These are phyloP conservation scores for Xylaria curta DNA, from an alignment of 495 filamentous ascomycete genomes.

Conservation along the genomic window DNA sequence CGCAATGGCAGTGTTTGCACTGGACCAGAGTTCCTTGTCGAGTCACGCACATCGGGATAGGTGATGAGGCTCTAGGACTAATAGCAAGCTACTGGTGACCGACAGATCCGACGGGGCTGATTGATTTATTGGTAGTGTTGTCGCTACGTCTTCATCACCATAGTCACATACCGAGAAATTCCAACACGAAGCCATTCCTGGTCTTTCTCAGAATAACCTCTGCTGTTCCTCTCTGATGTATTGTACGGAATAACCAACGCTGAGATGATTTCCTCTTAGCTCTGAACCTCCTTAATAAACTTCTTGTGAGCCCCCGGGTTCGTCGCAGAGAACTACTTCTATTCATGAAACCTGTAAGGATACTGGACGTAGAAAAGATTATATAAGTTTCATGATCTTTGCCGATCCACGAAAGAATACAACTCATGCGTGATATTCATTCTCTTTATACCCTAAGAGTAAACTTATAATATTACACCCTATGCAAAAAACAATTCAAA, in stretches of 20 bases:
- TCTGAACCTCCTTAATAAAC: no score
- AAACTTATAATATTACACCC: no score
- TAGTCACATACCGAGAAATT: background rate
- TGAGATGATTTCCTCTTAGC: no score
- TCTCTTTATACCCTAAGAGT: no score
- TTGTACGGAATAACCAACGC: background rate
- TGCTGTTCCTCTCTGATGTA: background rate
- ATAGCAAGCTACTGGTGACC: background rate
- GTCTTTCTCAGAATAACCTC: background rate
- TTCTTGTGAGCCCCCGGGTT: no score
- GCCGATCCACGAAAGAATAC: no score
- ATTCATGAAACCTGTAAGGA: no score
- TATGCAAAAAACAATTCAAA: background rate
- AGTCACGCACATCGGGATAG: background rate
- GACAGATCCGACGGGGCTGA: background rate
- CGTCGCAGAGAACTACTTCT: no score
- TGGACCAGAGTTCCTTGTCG: slow-evolving; percentile 3
- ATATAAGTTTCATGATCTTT: no score
- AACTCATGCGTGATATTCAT: no score
- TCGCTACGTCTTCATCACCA: background rate
- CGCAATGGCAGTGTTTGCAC: slow-evolving; percentile 18
- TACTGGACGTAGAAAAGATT: no score
- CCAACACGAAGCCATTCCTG: no score
- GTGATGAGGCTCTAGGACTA: background rate
- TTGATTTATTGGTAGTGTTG: background rate